A percentile compares a stretch with the other conserved stretches of the same genome.
Conservation (phyloP, 2,329 filamentous ascomycete species). For the Xylariaceae sp. region DNA sequence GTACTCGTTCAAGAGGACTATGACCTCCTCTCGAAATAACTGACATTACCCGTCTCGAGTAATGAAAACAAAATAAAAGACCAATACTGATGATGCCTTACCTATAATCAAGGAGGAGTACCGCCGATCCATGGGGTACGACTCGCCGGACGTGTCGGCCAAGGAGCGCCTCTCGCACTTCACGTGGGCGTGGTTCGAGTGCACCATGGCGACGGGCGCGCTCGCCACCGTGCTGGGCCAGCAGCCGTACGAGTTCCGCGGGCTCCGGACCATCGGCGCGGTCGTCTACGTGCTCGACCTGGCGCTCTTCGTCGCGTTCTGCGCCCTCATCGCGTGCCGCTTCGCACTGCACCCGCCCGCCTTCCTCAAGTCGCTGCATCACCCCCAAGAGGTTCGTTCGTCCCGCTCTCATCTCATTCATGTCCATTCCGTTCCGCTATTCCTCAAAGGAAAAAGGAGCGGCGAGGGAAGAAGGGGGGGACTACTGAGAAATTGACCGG, state of each 20-base stretch:
- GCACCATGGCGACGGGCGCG: slow-evolving; percentile 40
- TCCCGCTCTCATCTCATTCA: no score
- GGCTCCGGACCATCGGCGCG: slow-evolving; percentile 42
- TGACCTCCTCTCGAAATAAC: no score
- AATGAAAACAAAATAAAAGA: no score
- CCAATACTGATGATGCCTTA: no score
- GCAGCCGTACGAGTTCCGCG: slow-evolving; percentile 32
- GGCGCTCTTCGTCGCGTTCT: slow-evolving; percentile 33
- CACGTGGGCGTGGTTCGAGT: slow-evolving; percentile 40
- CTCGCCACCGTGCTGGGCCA: slow-evolving; percentile 34
- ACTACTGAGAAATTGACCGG: no score
- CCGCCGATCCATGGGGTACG: background rate
- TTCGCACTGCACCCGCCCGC: slow-evolving; percentile 36
- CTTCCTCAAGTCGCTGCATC: slow-evolving; percentile 36
- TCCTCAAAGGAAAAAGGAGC: no score
- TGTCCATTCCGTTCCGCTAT: no score
- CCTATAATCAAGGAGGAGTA: background rate
- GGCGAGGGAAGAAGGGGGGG: no score
- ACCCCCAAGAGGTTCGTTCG: slow-evolving; percentile 46
- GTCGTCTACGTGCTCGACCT: slow-evolving; percentile 44
- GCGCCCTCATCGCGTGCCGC: slow-evolving; percentile 28
- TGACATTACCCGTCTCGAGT: no score
- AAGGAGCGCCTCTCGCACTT: slow-evolving; percentile 32
- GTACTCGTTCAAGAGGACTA: no score
- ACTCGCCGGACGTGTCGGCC: slow-evolving; percentile 6